Base-by-base conservation (phyloP, 148 eudicot species). In the Dysphania ambrosioides region DNA sequence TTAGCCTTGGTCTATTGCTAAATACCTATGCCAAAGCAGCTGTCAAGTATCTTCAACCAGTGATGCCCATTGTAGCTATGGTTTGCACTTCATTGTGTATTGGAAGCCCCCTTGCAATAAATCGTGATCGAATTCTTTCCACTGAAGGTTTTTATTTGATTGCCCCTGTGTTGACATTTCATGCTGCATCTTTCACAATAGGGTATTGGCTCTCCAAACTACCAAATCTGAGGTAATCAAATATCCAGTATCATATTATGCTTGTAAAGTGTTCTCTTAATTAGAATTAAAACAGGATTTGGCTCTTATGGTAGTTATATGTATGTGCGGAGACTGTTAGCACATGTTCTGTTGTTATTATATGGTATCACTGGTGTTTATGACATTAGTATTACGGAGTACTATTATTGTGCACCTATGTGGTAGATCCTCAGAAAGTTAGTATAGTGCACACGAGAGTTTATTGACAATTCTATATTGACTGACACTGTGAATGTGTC, bases 31-130 rank as follows among this genome's bases (percentile, higher is more conserved):
- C 97, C 40, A 95, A 92, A 81, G 81, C 97, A 27, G 81, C 87
- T 58, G 99, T 95, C 53, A 88, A 92, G 72, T 53, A 90, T 77
- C 66, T 95, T 77, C 89, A 89, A 82, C 97, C 94, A 23, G 82
- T 89, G 85, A 95, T 95, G 99, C 99, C 99, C 40, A 71, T 92
- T 73, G 92, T 90, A 36, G 99, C 96, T 18, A 92, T 92, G 97
- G 56, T 90, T 53, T 95, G 99, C 75, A 95, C 99, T 36, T 95
- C 99, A 16, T 31, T 92, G 87, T 95, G 99, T 71, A 95, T 95
- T 64, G 99, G 99, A 38, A 95, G 97, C 77, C 99, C 99, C 57
- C 96, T 95, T 29, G 96, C 99, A 2, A 92, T 95, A 60, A 95
- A 95, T 68, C 88, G 88, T 69, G 78, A 66, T 72, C 84, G 84